Evolutionary conservation across 2,329 filamentous ascomycete species (phyloP).

Genomic region (Aspergillus vadensis): DNA sequence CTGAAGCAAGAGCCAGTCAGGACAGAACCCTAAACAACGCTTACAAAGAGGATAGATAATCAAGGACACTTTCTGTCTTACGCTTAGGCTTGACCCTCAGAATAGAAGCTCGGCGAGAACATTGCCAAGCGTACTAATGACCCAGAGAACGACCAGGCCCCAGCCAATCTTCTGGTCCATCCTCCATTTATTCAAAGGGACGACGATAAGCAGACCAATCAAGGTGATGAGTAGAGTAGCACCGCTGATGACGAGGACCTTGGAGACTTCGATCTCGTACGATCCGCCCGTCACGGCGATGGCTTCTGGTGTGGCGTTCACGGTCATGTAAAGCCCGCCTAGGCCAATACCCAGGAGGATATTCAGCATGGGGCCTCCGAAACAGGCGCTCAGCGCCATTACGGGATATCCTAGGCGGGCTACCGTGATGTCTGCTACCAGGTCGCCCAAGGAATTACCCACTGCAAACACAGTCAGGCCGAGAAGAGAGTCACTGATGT

Average conservation of each 20-base stretch:
- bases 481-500: slow-evolving; percentile 91
- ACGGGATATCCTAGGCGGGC: slow-evolving; percentile 91
- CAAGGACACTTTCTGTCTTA: too few species aligned
- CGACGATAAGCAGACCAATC: slow-evolving; percentile 72
- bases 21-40: too few species aligned
- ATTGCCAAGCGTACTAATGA: slow-evolving; percentile 76
- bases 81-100: slow-evolving; percentile 12
- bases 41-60: too few species aligned
- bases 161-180: slow-evolving; percentile 82
- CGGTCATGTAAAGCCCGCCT: slow-evolving; percentile 83
- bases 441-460: slow-evolving; percentile 89
- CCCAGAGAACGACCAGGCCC: slow-evolving; percentile 78
- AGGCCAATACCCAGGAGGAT: slow-evolving; percentile 94
- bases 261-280: slow-evolving; percentile 81
- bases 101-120: slow-evolving; percentile 70
- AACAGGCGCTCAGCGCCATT: slow-evolving; percentile 93
- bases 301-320: slow-evolving; percentile 50
- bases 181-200: slow-evolving; percentile 83
- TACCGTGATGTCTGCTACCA: slow-evolving; percentile 93
- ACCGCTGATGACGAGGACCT: slow-evolving; percentile 81
- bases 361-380: slow-evolving; percentile 98
- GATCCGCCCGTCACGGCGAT: slow-evolving; percentile 47
- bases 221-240: slow-evolving; percentile 82
- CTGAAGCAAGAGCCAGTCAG: not conserved
- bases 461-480: slow-evolving; percentile 95